Evolutionary conservation across 768 basidiomycete genomes (phyloP), one percentile per base, ranked within the genome.

Genomic region (Coprinellus micaceus): DNA sequence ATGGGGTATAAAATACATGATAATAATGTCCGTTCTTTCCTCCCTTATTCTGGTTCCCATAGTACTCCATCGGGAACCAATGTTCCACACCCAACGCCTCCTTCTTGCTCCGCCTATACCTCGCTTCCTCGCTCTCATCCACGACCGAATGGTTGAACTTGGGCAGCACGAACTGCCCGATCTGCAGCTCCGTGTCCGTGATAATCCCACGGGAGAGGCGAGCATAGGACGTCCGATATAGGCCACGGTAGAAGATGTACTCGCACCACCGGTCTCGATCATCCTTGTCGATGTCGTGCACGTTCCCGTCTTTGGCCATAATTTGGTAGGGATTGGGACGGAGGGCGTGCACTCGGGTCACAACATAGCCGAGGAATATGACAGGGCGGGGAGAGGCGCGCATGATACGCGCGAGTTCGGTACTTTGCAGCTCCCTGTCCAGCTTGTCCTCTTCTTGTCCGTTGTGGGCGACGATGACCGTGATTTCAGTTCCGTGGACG

Each of bases 381-480:
- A 88, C 82, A 0, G 93, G 93, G 24, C 80, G 72, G 21, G 88
- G 88, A 56, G 88, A 83, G 5, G 82, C 76, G 0, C 82, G 73
- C 84, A 94, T 91, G 47, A 95, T 86, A 36, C 86, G 78, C 2
- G 88, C 94, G 52, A 96, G 74, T 64, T 88, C 91, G 22, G 69
- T 84, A 52, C 88, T 88, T 64, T 96, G 94, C 25, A 95, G 71
- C 66, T 94, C 88, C 56, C 94, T 81, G 67, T 96, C 94, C n/a
- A 93, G 68, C 0, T 88, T 82, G 46, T 94, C 91, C 67, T 94
- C 89, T 80, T 95, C 93, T 79, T 96, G 94, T 5, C 94, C 94
- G 66, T 96, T 95, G 61, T 96, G 94, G 0, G 91, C 80, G 10
- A 95, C 89, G n/a, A 95, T 76, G 0, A 94, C 91, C 4, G 85